Base-by-base conservation (phyloP, 108 stramenopile genomes). In the Skeletonema grethae region DNA sequence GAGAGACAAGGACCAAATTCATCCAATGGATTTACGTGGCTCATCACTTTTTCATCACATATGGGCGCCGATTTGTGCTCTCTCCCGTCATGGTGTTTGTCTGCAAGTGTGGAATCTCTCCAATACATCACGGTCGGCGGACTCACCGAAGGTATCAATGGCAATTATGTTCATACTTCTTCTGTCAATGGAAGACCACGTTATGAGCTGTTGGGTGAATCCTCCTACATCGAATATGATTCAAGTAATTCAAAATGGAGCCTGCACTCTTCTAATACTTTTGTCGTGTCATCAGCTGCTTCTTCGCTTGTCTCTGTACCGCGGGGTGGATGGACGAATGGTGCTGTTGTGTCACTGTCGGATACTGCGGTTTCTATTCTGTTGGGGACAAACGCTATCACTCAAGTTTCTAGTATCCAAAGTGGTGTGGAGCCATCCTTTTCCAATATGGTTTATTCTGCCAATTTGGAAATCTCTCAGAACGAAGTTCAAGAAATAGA, bases 1-100 rank as follows among this genome's bases (percentile, higher is more conserved):
- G 65, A 66, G 9, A 69, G 92, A 22, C 73, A 81, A 36, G 79
- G 79, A n/a, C 79, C 79, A 10, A 76, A 76, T 24, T 82, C 89
- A 74, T 88, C 84, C 30, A 84, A 85, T 57, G 95, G 93, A 22
- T 92, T 76, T 70, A 88, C 89, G 56, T 95, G 91, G 90, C 53
- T 75, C 22, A 85, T 95, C n/a, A 88, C 91, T n/a, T 95, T 95
- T 48, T 50, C 38, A 57, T 73, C 79, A 11, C 58, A 70, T 9
- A 35, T 62, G 48, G 77, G 65, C 32, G 61, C 22, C 20, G 50
- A 53, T 22, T 53, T 22, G 13, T 65, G 71, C 20, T 67, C 43
- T 31, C 28, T 39, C 6, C 73, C 34, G 28, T 68, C 73, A 2
- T 68, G 57, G 56, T 68, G 60, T 32, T 30, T 77, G 11, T 22